Evolutionary conservation across 1,284 basidiomycete genomes (phyloP).

Genomic region (Tylopilus sp.): DNA sequence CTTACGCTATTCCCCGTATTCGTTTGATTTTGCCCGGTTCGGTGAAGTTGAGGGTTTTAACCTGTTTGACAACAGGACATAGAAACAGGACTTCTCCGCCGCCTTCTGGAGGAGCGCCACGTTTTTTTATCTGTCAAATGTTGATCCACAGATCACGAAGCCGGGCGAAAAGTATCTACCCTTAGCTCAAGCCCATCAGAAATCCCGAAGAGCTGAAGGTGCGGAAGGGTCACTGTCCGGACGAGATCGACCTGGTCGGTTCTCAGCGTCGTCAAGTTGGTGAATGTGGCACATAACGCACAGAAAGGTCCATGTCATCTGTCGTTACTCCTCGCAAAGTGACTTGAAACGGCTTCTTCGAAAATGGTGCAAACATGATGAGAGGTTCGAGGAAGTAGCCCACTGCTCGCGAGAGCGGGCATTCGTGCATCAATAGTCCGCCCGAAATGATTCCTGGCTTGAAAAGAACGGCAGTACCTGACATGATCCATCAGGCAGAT

Average conservation of each 20-base stretch:
- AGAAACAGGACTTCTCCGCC: conserved; percentile 92
- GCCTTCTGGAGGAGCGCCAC: conserved; percentile 87
- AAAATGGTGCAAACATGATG: conserved; percentile 88
- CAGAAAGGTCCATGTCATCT: conserved; percentile 84
- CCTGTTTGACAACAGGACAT: conserved; percentile 87
- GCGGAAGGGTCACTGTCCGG: conserved; percentile 89
- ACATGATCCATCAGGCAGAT: conserved; percentile 3
- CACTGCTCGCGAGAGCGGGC: conserved; percentile 80
- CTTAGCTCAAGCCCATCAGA: conserved; percentile 83
- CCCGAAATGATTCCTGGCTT: conserved; percentile 92
- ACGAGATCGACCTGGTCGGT: conserved; percentile 71
- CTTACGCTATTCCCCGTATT: conserved; percentile 93
- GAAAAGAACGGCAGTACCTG: conserved; percentile 86
- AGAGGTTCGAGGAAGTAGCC: conserved; percentile 95
- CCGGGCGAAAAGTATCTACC: conserved; percentile 39
- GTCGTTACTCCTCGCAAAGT: conserved; percentile 90
- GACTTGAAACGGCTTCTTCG: conserved; percentile 82
- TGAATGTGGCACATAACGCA: conserved; percentile 36
- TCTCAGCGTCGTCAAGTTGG: conserved; percentile 4
- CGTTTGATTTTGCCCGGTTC: conserved; percentile 89
- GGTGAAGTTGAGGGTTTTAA: conserved; percentile 90
- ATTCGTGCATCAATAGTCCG: conserved; percentile 81
- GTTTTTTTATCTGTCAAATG: conserved; percentile 74
- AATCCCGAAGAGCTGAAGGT: conserved; percentile 86
- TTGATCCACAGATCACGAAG: conserved; percentile 3